Evolutionary conservation across 768 basidiomycete species (phyloP).

Genomic region (Leucosporidium scottii): DNA sequence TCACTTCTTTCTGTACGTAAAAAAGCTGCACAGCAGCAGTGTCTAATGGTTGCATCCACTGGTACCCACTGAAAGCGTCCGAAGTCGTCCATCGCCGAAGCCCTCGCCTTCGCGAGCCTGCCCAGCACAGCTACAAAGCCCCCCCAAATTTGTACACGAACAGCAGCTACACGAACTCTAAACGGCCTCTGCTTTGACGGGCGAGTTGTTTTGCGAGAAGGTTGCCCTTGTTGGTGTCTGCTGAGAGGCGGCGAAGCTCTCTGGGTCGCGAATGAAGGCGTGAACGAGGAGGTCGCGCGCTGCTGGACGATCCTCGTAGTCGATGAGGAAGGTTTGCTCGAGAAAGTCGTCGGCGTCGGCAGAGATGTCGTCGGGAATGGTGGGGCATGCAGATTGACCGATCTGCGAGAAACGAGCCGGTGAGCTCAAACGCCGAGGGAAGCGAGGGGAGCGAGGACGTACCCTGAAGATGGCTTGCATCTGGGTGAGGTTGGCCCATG

Average conservation of each 20-base stretch:
- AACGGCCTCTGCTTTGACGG: neutral
- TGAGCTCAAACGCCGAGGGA: neutral
- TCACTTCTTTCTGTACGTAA: too few relatives aligned
- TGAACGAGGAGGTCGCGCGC: conserved; percentile 42
- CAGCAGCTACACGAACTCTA: neutral
- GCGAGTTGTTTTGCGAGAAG: conserved; percentile 17
- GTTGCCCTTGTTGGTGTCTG: conserved; percentile 33
- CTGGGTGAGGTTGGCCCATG: conserved; percentile 94
- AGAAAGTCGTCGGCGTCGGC: conserved; percentile 81
- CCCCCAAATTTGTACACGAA: neutral
- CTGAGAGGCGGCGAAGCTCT: conserved; percentile 5
- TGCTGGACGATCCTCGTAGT: conserved; percentile 43
- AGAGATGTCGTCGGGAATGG: conserved; percentile 85
- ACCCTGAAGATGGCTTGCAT: conserved; percentile 99
- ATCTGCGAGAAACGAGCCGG: conserved; percentile 54
- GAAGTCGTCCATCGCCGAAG: too few relatives aligned
- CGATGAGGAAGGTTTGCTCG: conserved; percentile 56
- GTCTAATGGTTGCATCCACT: too few relatives aligned
- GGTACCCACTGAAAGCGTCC: too few relatives aligned
- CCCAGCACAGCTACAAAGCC: too few relatives aligned
- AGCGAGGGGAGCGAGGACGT: neutral
- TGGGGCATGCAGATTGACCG: conserved; percentile 71
- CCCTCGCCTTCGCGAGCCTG: too few relatives aligned
- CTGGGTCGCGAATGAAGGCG: conserved; percentile 39
- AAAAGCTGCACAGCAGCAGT: too few relatives aligned